Base-by-base conservation (phyloP, 2,329 filamentous ascomycete species). In the Diaporthe velutina region DNA sequence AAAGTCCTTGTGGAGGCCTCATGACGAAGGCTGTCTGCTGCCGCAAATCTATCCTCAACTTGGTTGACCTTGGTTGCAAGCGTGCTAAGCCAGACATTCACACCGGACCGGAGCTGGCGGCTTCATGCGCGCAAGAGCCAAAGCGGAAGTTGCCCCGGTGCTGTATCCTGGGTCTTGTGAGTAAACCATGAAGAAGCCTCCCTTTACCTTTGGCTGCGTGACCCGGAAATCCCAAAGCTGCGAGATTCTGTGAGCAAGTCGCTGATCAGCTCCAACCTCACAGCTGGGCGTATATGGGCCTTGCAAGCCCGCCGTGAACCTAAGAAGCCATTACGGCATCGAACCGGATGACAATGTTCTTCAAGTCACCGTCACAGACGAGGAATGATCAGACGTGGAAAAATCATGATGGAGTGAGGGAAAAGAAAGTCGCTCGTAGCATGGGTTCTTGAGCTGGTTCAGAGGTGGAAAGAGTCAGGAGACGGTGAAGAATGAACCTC, bases 11-110 rank as follows among this genome's bases (percentile, higher is more conserved):
- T n/a, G 70, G 61, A 22, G 0, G 7, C 17, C 4, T 61, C 0
- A 4, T n/a, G 48, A 67, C 9, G 30, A 67, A 67, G 30, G 7
- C 64, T 3, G 64, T 52, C 45, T 67, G 64, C 45, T 67, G 64
- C 15, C 22, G 42, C 22, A 38, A 25, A 17, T 67, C 64, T 12
- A 1, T 38, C 9, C 3, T 67, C 2, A n/a, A 40, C 45, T 1
- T 52, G 3, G 3, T 54, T 4, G 45, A 52, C 13, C 9, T 28
- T 1, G 30, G 22, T 4, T 67, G 64, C n/a, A 3, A 38, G 7
- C 30, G 12, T 28, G 30, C 28, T 3, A 19, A 5, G 8, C 7
- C 28, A 52, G 30, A 28, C 13, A 6, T 5, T 28, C 12, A 28
- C 2, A 28, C 64, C 5, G 64, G 64, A 13, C 30, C 4, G 12